Evolutionary conservation across 140 eudicot species (phyloP), one percentile per base, ranked within the genome.

Genomic region (Cichorium intybus): DNA sequence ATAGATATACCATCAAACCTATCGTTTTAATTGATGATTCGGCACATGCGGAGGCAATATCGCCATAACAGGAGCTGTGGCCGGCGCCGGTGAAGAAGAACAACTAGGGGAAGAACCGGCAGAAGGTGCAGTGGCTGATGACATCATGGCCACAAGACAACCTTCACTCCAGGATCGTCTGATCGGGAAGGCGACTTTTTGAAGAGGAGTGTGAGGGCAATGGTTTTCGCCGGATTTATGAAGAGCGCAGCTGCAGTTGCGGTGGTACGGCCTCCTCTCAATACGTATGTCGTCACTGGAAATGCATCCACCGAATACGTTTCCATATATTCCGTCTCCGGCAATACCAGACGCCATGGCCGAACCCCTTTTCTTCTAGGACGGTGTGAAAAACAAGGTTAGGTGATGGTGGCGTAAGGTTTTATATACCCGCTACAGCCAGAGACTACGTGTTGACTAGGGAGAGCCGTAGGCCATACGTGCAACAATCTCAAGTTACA

Each of bases 141-240:
- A 4, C 56, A 51, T 54, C 85, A 76, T 81, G 27, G 82, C 61
- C 15, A 68, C 77, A 21, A 85, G 46, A 22, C 77, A 66, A 0
- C 88, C 78, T 66, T 85, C 88, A 55, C 94, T 85, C 80, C 80
- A 85, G 2, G 94, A 69, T 10, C 88, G 43, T n/a, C 86, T 56
- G 5, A 85, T 33, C n/a, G 86, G 86, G 47, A 66, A 85, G 8
- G 82, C 66, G 23, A 85, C 77, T 9, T 64, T 68, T 5, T 56
- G 81, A 35, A 37, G 16, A 2, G 68, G 10, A 12, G 20, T 10
- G 10, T 28, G 56, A 17, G 59, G 17, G 31, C 57, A 48, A 29
- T 23, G 24, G 24, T 66, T 39, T 22, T 66, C 70, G 11, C 24
- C 22, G 21, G 77, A 61, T 71, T 23, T 71, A 60, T 60, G 79